Conservation (phyloP, 345 rosid genomes). For the Microthlaspi erraticum region DNA sequence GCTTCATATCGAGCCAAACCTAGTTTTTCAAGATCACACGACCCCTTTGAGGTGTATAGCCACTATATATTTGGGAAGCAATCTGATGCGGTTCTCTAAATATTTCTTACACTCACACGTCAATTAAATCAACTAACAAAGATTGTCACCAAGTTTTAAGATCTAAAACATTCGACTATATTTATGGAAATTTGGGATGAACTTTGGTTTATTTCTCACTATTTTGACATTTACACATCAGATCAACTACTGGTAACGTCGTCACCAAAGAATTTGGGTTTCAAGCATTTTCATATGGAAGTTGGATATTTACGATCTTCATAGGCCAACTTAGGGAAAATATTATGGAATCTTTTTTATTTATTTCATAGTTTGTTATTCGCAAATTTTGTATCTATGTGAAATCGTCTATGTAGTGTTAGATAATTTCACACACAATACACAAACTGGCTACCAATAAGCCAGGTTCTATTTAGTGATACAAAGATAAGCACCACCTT, state of each 20-base stretch:
- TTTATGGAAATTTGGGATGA: too few species aligned
- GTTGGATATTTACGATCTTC: background rate
- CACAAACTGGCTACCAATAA: too few species aligned
- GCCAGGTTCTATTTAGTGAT: background rate
- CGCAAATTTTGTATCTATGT: background rate
- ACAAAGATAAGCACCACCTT: conserved; percentile 1
- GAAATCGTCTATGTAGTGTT: background rate
- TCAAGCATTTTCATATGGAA: background rate
- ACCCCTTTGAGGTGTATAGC: background rate
- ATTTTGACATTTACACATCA: background rate
- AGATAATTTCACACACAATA: too few species aligned
- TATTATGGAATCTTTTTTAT: background rate
- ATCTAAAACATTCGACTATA: background rate
- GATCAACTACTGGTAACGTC: background rate
- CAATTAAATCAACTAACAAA: background rate
- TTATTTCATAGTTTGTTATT: background rate
- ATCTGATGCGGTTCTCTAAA: background rate
- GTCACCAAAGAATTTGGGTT: background rate
- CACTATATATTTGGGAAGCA: background rate
- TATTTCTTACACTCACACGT: background rate
- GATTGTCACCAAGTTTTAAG: background rate
- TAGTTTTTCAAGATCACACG: background rate
- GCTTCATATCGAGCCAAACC: background rate
- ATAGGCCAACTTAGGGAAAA: background rate
- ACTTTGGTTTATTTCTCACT: background rate